phyloP scores from a whole-genome alignment of 306 rosid species.

The Urtica urens region DNA sequence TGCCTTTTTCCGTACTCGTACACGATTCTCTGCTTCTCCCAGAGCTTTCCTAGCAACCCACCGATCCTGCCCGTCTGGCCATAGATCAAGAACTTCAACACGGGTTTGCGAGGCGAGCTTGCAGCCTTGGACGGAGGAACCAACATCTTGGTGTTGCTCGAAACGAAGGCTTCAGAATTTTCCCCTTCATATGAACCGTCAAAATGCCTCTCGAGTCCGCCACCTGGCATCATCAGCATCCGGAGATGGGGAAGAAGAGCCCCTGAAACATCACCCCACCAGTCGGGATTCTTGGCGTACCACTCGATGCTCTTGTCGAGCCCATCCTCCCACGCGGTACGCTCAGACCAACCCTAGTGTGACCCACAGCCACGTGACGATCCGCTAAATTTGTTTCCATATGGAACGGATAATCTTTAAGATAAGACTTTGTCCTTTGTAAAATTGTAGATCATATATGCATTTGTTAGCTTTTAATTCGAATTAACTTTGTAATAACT shows the following conservation, averaged over 20 bases:
- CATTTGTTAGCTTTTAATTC: too few species aligned
- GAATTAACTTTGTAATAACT: too few species aligned
- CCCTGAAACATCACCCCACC: not conserved
- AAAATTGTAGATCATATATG: too few species aligned
- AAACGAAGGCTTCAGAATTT: too few species aligned
- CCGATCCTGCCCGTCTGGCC: slow-evolving; percentile 2
- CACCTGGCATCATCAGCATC: not conserved
- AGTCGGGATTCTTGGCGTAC: slow-evolving; percentile 4
- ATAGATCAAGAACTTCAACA: slow-evolving; percentile 1
- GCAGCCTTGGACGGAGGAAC: too few species aligned
- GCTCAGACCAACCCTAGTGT: not conserved
- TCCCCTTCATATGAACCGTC: too few species aligned
- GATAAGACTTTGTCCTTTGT: too few species aligned
- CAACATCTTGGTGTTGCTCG: too few species aligned
- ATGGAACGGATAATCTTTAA: too few species aligned
- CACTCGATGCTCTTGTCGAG: not conserved
- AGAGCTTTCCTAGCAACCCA: not conserved
- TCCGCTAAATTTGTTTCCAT: too few species aligned
- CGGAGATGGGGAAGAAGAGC: not conserved
- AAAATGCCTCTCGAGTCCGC: slow-evolving; percentile 55
- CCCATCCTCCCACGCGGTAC: not conserved
- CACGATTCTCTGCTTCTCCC: not conserved
- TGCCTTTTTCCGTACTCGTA: not conserved
- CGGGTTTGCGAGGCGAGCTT: too few species aligned
- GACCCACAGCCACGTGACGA: too few species aligned